A percentile compares a stretch with the other conserved stretches of the same genome.
Conservation (phyloP, 805 yeast genomes). For the Jamesozyma piceae region DNA sequence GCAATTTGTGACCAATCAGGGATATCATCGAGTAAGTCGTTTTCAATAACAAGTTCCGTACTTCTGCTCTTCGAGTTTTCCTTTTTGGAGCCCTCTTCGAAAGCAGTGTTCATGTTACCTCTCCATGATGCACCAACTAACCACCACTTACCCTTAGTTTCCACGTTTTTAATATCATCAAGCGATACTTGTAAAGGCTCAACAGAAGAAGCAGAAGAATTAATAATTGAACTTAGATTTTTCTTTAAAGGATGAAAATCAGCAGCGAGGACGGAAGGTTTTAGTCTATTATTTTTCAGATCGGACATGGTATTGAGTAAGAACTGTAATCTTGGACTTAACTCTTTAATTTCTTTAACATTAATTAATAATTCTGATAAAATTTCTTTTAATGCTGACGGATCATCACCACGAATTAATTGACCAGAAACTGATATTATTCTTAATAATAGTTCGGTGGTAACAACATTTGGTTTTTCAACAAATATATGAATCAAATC, state of each 20-base stretch:
- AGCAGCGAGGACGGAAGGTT: constrained; percentile 30
- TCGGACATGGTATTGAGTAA: constrained; percentile 78
- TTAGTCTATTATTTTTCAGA: constrained; percentile 76
- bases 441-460: constrained; percentile 69
- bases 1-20: constrained; percentile 90
- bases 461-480: constrained; percentile 50
- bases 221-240: constrained; percentile 45
- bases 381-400: constrained; percentile 73
- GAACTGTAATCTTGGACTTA: constrained; percentile 66
- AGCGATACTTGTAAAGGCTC: constrained; percentile 77
- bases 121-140: constrained; percentile 96
- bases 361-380: constrained; percentile 32
- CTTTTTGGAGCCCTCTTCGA: constrained; percentile 18
- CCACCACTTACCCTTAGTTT: constrained; percentile 96
- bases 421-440: constrained; percentile 70
- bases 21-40: constrained; percentile 54
- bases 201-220: constrained; percentile 16
- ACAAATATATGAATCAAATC: constrained; percentile 56
- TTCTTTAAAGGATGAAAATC: constrained; percentile 33
- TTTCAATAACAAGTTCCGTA: constrained; percentile 35
- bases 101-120: constrained; percentile 40
- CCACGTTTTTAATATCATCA: constrained; percentile 69
- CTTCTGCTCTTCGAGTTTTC: constrained; percentile 13
- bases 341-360: constrained; percentile 35
- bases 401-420: constrained; percentile 84